Conservation (phyloP, 352 stramenopile species). For the Globisporangium rhizosaccharum region DNA sequence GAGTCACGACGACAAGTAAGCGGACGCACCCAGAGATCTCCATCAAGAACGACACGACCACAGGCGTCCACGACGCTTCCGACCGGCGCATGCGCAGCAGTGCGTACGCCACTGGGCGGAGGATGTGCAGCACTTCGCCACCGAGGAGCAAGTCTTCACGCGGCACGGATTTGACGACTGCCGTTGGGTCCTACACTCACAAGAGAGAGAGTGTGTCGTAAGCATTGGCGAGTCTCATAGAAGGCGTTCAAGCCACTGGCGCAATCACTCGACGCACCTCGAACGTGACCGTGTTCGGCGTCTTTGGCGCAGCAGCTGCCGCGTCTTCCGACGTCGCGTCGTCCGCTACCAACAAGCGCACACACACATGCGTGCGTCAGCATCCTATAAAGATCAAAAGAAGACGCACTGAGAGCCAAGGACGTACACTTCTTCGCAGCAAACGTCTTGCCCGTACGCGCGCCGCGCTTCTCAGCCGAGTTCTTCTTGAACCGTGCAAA, state of each 20-base stretch:
- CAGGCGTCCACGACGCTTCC: constrained; percentile 55
- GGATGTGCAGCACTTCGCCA: constrained; percentile 73
- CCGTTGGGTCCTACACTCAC: constrained; percentile 39
- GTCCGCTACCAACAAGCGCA: constrained; percentile 5
- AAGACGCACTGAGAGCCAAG: neutral
- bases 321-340: constrained; percentile 1
- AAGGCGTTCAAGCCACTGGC: neutral
- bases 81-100: constrained; percentile 51
- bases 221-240: neutral
- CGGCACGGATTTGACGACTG: constrained; percentile 23
- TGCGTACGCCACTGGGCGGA: constrained; percentile 68
- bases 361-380: neutral
- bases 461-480: constrained; percentile 39
- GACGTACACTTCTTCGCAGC: constrained; percentile 28
- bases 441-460: constrained; percentile 70
- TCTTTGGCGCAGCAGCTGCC: constrained; percentile 7
- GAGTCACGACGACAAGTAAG: neutral
- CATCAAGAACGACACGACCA: constrained; percentile 49
- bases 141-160: constrained; percentile 47
- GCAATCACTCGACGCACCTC: constrained; percentile 21
- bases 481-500: constrained; percentile 59
- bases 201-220: neutral
- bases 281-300: constrained; percentile 47
- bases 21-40: constrained; percentile 48
- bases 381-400: neutral